phyloP scores from a whole-genome alignment of 768 basidiomycete genomes.

The Hericium rajendrae region DNA sequence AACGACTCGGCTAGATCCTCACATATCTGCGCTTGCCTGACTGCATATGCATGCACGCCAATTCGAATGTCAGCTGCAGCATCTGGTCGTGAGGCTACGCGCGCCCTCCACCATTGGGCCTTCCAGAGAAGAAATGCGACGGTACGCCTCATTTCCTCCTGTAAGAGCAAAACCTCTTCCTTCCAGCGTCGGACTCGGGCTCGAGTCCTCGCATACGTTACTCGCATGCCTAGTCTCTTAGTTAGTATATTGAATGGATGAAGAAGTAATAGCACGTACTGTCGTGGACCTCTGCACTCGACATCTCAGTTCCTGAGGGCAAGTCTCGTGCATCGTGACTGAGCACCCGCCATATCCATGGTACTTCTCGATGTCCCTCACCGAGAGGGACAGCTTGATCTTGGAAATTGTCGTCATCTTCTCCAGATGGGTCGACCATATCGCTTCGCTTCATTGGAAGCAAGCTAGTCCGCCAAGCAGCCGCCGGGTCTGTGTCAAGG shows the following conservation, averaged over 20 bases:
- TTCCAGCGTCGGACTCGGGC: constrained; percentile 18
- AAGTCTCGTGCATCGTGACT: not conserved
- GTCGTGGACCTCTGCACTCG: not conserved
- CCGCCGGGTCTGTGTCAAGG: not conserved
- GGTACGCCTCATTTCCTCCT: constrained; percentile 1
- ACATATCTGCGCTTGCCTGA: not conserved
- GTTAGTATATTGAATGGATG: not conserved
- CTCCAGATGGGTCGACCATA: not conserved
- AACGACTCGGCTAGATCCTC: not conserved
- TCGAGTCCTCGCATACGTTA: constrained; percentile 19
- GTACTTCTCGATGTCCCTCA: not conserved
- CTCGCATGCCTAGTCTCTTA: constrained; percentile 10
- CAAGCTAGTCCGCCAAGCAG: not conserved
- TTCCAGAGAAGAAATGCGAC: not conserved
- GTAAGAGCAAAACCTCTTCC: constrained; percentile 18
- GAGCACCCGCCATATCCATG: constrained; percentile 4
- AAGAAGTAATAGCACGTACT: not conserved
- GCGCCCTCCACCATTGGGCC: not conserved
- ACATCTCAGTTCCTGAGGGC: not conserved
- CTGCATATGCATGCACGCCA: not conserved
- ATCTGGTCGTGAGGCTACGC: not conserved
- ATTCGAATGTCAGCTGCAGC: not conserved
- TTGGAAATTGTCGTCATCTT: not conserved
- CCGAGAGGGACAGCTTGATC: not conserved
- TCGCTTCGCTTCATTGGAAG: not conserved